Percentiles rank a stretch among this genome's conserved stretches.
These are phyloP conservation scores for Pythium apleroticum DNA, from an alignment of 352 stramenopile genomes.

Conservation along the genomic window DNA sequence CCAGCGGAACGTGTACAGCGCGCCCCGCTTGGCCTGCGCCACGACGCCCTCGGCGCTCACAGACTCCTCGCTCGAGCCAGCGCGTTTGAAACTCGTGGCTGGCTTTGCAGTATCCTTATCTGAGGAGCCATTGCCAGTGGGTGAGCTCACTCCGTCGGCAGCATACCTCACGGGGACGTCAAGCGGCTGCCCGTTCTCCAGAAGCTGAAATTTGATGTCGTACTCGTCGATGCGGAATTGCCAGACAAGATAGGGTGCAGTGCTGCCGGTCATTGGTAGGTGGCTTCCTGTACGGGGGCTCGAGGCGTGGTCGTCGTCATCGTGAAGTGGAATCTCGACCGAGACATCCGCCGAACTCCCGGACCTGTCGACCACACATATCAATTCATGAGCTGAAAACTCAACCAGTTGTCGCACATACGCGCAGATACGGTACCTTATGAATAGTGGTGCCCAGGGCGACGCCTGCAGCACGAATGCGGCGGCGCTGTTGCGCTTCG, in stretches of 20 bases:
- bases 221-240: slow-evolving; percentile 62
- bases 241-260: slow-evolving; percentile 32
- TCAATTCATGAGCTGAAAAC: background rate
- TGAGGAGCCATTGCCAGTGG: background rate
- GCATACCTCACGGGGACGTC: slow-evolving; percentile 42
- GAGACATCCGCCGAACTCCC: slow-evolving; percentile 50
- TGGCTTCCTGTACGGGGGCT: background rate
- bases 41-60: slow-evolving; percentile 40
- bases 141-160: background rate
- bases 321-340: slow-evolving; percentile 29
- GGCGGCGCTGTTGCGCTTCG: slow-evolving; percentile 25
- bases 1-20: slow-evolving; percentile 62
- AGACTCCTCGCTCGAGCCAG: background rate
- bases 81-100: background rate
- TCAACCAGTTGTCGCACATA: background rate
- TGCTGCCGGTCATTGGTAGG: background rate
- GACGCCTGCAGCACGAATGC: slow-evolving; percentile 57
- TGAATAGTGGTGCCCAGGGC: slow-evolving; percentile 46
- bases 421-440: slow-evolving; percentile 31
- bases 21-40: slow-evolving; percentile 30
- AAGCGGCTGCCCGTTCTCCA: slow-evolving; percentile 39
- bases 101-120: slow-evolving; percentile 3
- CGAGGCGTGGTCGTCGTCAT: slow-evolving; percentile 19
- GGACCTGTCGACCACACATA: slow-evolving; percentile 29
- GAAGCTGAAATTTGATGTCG: slow-evolving; percentile 62